These are phyloP conservation scores for Diacronema lutheri DNA, from an alignment of 78 protist genomes.

Conservation along the genomic window DNA sequence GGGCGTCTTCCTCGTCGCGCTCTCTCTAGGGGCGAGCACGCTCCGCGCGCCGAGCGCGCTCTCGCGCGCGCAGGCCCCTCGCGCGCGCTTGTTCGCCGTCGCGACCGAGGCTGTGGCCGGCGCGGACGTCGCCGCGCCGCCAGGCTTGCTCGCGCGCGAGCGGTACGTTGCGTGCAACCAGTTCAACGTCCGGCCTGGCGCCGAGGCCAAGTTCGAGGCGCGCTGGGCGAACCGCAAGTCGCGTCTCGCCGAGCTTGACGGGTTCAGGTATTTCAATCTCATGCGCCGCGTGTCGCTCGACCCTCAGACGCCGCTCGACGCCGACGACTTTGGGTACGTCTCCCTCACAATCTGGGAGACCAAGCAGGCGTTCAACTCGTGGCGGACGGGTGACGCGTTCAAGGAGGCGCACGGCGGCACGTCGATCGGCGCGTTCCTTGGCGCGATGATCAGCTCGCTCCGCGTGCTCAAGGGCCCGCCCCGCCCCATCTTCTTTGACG, in stretches of 20 bases:
- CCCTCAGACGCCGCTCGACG: neutral
- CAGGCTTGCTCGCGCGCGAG: neutral
- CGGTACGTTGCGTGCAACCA: constrained; percentile 1
- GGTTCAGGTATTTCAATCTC: neutral
- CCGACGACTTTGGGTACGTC: neutral
- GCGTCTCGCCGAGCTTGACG: neutral
- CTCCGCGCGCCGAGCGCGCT: too few species aligned
- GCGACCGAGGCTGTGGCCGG: too few species aligned
- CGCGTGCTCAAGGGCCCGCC: neutral
- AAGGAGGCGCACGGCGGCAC: constrained; percentile 21
- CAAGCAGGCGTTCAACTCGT: neutral
- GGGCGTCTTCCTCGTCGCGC: too few species aligned
- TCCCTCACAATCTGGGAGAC: neutral
- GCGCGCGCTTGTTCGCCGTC: too few species aligned
- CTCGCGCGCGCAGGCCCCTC: too few species aligned
- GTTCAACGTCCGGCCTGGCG: neutral
- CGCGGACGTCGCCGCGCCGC: too few species aligned
- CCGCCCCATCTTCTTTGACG: neutral
- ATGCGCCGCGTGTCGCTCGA: neutral
- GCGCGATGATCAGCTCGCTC: neutral
- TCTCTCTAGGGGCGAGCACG: too few species aligned
- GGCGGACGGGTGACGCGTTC: constrained; percentile 8
- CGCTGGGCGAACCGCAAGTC: constrained; percentile 7
- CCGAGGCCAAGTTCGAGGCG: neutral
- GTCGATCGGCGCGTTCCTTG: neutral